These are phyloP conservation scores for Beauveria asiatica DNA, from an alignment of 2,329 filamentous ascomycete genomes.

Conservation along the genomic window DNA sequence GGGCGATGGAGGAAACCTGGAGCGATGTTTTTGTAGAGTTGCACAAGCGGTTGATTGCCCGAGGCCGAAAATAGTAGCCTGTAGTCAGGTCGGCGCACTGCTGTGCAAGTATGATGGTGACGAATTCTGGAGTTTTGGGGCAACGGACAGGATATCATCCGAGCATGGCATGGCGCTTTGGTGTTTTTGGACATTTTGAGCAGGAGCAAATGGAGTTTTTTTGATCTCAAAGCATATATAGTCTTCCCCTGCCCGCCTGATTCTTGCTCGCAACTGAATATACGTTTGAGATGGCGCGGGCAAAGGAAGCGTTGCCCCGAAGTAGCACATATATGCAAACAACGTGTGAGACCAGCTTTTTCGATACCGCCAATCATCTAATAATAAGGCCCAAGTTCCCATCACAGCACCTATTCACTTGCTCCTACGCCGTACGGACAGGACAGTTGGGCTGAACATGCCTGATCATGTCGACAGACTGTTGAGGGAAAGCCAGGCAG, in stretches of 20 bases:
- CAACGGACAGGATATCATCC: not conserved
- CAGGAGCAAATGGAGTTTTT: not conserved
- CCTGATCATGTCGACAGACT: not conserved
- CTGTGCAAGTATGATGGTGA: not conserved
- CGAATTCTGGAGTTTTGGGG: not conserved
- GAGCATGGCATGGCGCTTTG: not conserved
- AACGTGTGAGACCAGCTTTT: not conserved
- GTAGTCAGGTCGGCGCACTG: not conserved
- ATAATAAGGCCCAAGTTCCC: not conserved
- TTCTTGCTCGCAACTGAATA: not conserved
- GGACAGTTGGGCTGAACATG: not conserved
- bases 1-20: constrained; percentile 37
- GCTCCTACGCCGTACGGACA: not conserved
- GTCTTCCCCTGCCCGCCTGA: not conserved
- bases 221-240: not conserved
- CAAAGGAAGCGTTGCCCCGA: not conserved
- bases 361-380: not conserved
- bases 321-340: not conserved
- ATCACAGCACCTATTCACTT: not conserved
- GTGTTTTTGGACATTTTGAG: not conserved
- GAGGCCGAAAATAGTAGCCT: constrained; percentile 38
- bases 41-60: constrained; percentile 44
- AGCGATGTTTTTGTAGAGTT: constrained; percentile 47
- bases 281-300: not conserved
- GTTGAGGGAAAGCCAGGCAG: not conserved